Evolutionary conservation across 2,329 filamentous ascomycete species (phyloP), one percentile per base, ranked within the genome.

Genomic region (Ophiocordyceps sinensis): DNA sequence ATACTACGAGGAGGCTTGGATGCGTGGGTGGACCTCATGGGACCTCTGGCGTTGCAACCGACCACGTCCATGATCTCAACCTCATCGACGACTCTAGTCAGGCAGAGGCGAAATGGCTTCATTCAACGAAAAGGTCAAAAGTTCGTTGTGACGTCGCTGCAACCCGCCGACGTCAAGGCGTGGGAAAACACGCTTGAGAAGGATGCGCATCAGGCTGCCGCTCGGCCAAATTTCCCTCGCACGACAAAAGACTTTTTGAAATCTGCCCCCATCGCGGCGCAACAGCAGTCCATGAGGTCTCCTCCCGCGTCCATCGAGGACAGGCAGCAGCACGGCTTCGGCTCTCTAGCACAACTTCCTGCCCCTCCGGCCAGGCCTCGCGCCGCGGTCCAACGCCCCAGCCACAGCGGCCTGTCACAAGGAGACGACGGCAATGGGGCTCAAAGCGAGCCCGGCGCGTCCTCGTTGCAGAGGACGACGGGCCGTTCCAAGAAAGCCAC

Each of bases 21-120:
- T 50, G 84, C 86, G 5, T 98, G 91, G 91, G 65, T 78, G 15
- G 81, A 91, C 51, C 62, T 91, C n/a, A 70, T 94, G 51, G 89
- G 91, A 2, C 63, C 67, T 12, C 71, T 78, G 41, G 79, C 82
- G 1, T 64, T 79, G 9, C 63, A 68, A 43, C 62, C 61, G 11
- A 70, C 66, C 5, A 41, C 59, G 12, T 65, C 65, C 4, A 46
- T 47, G n/a, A 41, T 41, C 3, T 38, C 47, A 31, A 50, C 44
- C 37, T 32, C 47, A 12, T 35, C 32, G 6, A 10, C 32, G 3
- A 35, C 32, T 35, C 32, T 9, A 5, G 17, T 14, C 7, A 39
- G 28, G 37, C 45, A 40, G 41, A 51, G 46, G 41, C 46, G 47
- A 23, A 48, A 51, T 31, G 52, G 51, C n/a, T 48, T 51, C 7